These are phyloP conservation scores for Fagopyrum homotropicum DNA, from an alignment of 148 eudicot genomes.

Conservation along the genomic window DNA sequence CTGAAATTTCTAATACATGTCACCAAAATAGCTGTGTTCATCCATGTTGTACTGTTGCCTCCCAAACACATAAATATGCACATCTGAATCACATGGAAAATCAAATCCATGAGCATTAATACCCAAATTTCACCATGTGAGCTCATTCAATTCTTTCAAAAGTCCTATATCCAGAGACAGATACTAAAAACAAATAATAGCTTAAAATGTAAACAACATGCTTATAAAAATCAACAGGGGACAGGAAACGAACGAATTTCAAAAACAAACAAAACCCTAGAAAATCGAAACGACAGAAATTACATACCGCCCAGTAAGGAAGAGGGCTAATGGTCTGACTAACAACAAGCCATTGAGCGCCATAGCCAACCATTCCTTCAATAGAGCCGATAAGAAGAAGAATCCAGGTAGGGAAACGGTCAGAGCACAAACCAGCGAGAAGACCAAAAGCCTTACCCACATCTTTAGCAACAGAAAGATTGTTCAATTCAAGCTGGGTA, in stretches of 20 bases:
- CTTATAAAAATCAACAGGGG: too few relatives aligned
- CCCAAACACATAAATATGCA: constrained; percentile 34
- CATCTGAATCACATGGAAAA: constrained; percentile 15
- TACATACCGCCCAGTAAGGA: constrained; percentile 67
- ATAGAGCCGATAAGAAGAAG: constrained; percentile 57
- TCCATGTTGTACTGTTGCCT: constrained; percentile 68
- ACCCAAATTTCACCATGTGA: background rate
- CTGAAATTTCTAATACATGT: constrained; percentile 60
- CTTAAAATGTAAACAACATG: too few relatives aligned
- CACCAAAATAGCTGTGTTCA: constrained; percentile 59
- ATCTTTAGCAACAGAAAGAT: constrained; percentile 66
- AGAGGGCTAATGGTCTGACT: constrained; percentile 34
- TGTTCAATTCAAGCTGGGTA: constrained; percentile 47
- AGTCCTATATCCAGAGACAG: too few relatives aligned
- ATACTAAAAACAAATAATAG: background rate
- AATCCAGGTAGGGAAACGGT: constrained; percentile 35
- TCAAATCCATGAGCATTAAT: background rate
- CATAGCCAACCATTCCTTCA: constrained; percentile 57
- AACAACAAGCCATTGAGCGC: constrained; percentile 71
- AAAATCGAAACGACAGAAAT: background rate
- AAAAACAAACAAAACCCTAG: background rate
- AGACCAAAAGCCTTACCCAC: constrained; percentile 65
- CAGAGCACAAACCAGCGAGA: constrained; percentile 58
- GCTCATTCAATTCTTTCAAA: too few relatives aligned
- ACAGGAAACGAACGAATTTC: too few relatives aligned